phyloP scores from a whole-genome alignment of 208 protist species.

The Leishmania arabica region DNA sequence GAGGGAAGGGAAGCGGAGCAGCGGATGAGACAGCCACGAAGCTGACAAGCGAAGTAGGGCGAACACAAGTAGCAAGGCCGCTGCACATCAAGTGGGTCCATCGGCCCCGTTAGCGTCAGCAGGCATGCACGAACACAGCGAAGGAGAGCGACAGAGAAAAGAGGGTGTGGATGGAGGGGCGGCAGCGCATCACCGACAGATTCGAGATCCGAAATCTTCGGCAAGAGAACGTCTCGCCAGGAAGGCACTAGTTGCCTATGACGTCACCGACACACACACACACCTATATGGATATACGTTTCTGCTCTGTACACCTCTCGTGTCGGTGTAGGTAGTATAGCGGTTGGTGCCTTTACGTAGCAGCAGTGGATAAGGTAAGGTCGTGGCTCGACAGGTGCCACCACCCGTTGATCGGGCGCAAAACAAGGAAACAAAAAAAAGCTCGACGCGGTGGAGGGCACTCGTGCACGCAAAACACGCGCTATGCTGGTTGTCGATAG shows the following conservation, averaged over 20 bases:
- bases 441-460: not conserved
- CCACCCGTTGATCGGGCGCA: not conserved
- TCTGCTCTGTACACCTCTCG: too few relatives aligned
- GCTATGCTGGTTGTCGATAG: too few relatives aligned
- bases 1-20: not conserved
- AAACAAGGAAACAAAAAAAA: not conserved
- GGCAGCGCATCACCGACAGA: not conserved
- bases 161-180: not conserved
- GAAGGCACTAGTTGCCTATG: not conserved
- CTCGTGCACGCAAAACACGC: too few relatives aligned
- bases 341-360: not conserved
- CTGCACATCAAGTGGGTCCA: not conserved
- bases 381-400: not conserved
- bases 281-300: too few relatives aligned
- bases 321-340: not conserved
- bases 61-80: not conserved
- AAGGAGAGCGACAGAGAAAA: not conserved
- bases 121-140: not conserved
- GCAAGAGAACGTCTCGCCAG: not conserved
- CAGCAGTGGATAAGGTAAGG: not conserved
- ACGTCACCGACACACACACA: not conserved
- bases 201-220: not conserved
- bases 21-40: not conserved
- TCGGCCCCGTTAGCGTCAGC: not conserved
- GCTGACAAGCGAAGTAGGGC: not conserved